Evolutionary conservation across 2,329 filamentous ascomycete species (phyloP), one percentile per base, ranked within the genome.

Genomic region (Stemphylium vesicarium): DNA sequence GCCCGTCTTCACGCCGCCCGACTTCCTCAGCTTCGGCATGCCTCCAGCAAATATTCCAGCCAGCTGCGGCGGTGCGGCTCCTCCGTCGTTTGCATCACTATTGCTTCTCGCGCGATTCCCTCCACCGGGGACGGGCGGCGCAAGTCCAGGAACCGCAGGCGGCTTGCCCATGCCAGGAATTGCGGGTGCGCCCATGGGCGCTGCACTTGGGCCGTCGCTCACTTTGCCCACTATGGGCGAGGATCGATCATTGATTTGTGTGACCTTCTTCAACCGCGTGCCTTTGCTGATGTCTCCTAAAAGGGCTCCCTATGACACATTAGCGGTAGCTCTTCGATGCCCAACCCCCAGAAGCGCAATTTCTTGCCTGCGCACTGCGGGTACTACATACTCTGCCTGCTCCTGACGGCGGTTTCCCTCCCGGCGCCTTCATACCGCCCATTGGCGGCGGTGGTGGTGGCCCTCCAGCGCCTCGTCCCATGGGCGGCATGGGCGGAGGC

Each of bases 21-120:
- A 84, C 80, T 96, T 97, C 75, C 91, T 90, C 69, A 99, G 75
- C 79, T 97, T 98, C 2, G 95, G 95, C 85, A 98, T 98, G 33
- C 94, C 95, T 32, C 92, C 93, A 1, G 91, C 92, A 71, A 99
- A 96, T 22, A 99, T 76, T 1, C 95, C 95, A 26, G 82, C 94
- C 10, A 98, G 77, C 73, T 97, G 94, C 10, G 92, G 92, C 42
- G 91, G 62, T 12, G 68, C 67, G 18, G 61, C 64, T 13, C 71
- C 72, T 59, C 65, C 62, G 15, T 70, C 63, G 16, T 82, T 82
- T 47, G 85, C 84, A 66, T 96, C 92, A 74, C 93, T 96, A 74
- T 95, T 93, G 76, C 92, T 96, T 73, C 92, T 85, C 54, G 85
- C 85, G 75, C 92, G 82, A 36, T 66, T 71, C 22, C 56, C 55